Base-by-base conservation (phyloP, 2,329 filamentous ascomycete species). In the Aspergillus nomiae region DNA sequence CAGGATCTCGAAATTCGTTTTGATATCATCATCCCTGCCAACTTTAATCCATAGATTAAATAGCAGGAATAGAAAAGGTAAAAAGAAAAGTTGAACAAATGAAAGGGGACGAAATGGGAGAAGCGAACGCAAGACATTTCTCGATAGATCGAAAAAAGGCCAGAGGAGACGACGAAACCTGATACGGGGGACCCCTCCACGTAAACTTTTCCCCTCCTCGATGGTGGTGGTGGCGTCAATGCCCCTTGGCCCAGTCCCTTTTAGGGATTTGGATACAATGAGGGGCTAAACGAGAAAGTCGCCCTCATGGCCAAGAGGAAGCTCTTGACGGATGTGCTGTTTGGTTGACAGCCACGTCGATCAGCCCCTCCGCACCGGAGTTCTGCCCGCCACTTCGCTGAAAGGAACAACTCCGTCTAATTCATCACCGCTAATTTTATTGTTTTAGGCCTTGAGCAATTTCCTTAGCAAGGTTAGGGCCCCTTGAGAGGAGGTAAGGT, bases 401-500 rank as follows among this genome's bases (percentile, higher is more conserved):
- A 14, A 46, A 45, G 32, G 38, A 43, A 24, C 24, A 53, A 36
- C 34, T 36, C 4, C 34, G 5, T 36, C 34, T 36, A 14, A 16
- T 36, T 36, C 6, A 36, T 36, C 16, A 36, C 34, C 34, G 7
- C 14, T 7, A 8, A 21, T 38, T 9, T 5, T 46, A 2, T 16
- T 36, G 14, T 53, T 26, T 26, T 41, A 9, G 38, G 7, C 38
- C 19, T 41, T 51, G 61, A 56, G 61, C 53, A 46, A 63, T 63
- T 63, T 60, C 61, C 61, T 45, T 26, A 54, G 46, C 4, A 30
- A 59, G 56, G 38, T 55, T 30, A 36, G 46, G 46, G 45, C 24
- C 21, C 12, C 9, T 50, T 4, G 46, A n/a, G 11, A 30, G 55
- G 50, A 63, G 61, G 51, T 59, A 62, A 62, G 63, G 55, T 62